Evolutionary conservation across 2,329 filamentous ascomycete species (phyloP), one percentile per base, ranked within the genome.

Genomic region (Aspergillus costaricaensis): DNA sequence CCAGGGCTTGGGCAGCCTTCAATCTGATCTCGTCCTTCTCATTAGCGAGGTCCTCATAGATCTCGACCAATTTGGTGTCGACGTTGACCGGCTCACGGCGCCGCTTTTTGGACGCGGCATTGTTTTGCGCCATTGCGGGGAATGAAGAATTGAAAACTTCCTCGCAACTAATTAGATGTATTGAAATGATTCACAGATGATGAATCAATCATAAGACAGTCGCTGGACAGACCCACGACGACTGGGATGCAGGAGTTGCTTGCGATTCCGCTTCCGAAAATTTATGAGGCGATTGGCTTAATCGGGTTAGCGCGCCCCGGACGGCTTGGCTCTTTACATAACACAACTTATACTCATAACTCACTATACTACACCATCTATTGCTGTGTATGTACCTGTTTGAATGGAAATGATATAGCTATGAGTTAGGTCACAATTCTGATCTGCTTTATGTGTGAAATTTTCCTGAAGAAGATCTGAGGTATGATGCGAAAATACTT

Each of bases 21-120:
- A 82, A 67, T 50, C 80, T 70, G 61, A 81, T 76, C 27, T 79
- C 74, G 61, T 81, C 78, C 58, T 80, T 76, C 44, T 80, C 76
- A 61, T 75, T 79, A 41, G 80, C 78, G 41, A 82, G 74, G 63
- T 82, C 77, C 57, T 82, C 79, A 64, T 81, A 82, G 57, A 81
- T 80, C 65, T 81, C 79, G 52, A 82, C 76, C 51, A 81, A 72
- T 61, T 79, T 77, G 55, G 76, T 71, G 64, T 81, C 77, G 65
- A 81, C 72, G 62, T 75, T 78, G 68, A 74, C 70, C 27, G 68
- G 61, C 65, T 80, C 77, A 61, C 77, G 74, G 43, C 73, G 74
- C 58, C 78, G 73, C 67, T 80, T 80, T 64, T 69, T 75, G 25
- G 69, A 60, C 21, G 56, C 60, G 53, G 65, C 60, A 6, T 66